Percentiles rank a stretch among this genome's conserved stretches.
Evolutionary conservation across 805 yeast species (phyloP).

Genomic region (Suhomyces faveliae): DNA sequence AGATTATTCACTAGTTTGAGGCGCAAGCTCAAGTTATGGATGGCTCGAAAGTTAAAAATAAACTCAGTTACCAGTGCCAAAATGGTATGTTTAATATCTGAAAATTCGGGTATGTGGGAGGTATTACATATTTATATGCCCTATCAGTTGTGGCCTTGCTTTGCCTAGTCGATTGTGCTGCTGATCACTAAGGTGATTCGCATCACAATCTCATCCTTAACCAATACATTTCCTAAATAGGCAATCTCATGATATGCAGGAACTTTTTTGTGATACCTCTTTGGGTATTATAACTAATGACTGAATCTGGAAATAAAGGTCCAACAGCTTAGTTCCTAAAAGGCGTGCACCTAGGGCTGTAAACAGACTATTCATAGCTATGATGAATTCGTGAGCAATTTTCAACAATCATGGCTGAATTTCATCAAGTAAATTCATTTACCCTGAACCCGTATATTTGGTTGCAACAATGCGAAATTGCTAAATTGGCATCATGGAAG

Average conservation of each 20-base stretch:
- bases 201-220: not conserved
- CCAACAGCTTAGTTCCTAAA: not conserved
- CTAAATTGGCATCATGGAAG: too few relatives aligned
- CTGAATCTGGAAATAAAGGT: slow-evolving; percentile 2
- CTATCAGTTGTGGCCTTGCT: not conserved
- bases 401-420: not conserved
- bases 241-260: slow-evolving; percentile 14
- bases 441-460: not conserved
- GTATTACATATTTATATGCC: not conserved
- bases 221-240: slow-evolving; percentile 15
- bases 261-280: not conserved
- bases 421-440: not conserved
- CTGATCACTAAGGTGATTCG: not conserved
- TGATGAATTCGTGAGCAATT: not conserved
- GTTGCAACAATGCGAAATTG: not conserved
- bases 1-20: not conserved
- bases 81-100: not conserved
- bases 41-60: not conserved
- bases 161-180: not conserved
- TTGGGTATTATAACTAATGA: not conserved
- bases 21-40: not conserved
- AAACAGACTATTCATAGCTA: not conserved
- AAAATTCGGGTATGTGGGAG: not conserved
- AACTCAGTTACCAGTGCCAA: not conserved
- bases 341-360: not conserved